A percentile compares a stretch with the other conserved stretches of the same genome.
Conservation (phyloP, 306 rosid species). For the Abrus pulchellus region DNA sequence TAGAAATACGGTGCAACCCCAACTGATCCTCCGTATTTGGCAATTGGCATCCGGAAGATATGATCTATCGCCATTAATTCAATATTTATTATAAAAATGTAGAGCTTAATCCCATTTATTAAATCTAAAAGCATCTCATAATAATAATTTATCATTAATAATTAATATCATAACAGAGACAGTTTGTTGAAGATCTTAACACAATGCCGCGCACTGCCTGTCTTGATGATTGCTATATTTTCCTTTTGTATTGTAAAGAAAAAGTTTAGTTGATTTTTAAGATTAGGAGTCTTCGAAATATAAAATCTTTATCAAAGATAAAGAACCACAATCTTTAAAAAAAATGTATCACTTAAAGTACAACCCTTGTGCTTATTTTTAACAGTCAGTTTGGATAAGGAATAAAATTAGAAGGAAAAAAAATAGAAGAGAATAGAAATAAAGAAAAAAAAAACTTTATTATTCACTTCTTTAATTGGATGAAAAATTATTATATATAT, state of each 20-base stretch:
- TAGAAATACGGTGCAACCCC: slow-evolving; percentile 28
- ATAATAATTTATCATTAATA: neutral
- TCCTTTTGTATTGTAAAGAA: neutral
- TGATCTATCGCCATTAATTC: neutral
- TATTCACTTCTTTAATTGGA: too few relatives aligned
- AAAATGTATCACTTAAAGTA: too few relatives aligned
- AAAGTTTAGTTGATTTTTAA: too few relatives aligned
- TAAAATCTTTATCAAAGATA: too few relatives aligned
- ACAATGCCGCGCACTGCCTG: slow-evolving; percentile 26
- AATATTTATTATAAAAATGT: neutral
- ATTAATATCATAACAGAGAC: neutral
- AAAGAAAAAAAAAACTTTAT: too few relatives aligned
- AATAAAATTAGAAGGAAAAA: too few relatives aligned
- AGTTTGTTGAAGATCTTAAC: neutral
- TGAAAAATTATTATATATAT: too few relatives aligned
- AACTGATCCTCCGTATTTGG: slow-evolving; percentile 44
- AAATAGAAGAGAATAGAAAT: too few relatives aligned
- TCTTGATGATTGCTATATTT: neutral
- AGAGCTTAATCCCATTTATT: neutral
- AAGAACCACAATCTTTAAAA: too few relatives aligned
- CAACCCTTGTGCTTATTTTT: too few relatives aligned
- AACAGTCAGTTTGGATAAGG: too few relatives aligned
- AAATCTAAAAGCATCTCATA: neutral
- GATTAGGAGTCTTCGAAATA: too few relatives aligned
- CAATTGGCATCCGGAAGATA: slow-evolving; percentile 39